These are phyloP conservation scores for Citrus glauca DNA, from an alignment of 345 rosid genomes.

Conservation along the genomic window DNA sequence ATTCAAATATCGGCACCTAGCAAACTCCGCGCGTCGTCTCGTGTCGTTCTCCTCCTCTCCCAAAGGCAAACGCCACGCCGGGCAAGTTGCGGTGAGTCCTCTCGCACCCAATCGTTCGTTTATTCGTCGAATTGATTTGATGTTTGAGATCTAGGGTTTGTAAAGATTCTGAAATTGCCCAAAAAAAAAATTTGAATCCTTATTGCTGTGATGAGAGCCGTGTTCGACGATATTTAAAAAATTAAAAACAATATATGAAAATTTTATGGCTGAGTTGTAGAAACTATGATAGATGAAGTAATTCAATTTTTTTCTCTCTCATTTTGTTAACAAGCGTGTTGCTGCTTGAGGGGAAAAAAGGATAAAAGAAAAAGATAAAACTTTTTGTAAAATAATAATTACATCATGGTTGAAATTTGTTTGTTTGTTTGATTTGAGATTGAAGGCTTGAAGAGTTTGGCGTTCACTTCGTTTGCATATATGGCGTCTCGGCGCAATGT, in stretches of 20 bases:
- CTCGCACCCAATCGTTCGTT: background rate
- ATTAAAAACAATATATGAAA: background rate
- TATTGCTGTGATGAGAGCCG: background rate
- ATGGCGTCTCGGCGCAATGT: slow-evolving; percentile 65
- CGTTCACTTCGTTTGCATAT: background rate
- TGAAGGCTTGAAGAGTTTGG: background rate
- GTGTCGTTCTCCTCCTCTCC: background rate
- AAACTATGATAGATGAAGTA: background rate
- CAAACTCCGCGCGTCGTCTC: background rate
- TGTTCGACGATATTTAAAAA: background rate
- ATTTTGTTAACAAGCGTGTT: background rate
- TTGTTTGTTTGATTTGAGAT: background rate
- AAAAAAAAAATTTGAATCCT: background rate
- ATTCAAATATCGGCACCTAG: background rate
- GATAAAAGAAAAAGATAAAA: no score
- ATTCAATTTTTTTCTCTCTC: background rate
- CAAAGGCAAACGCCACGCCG: background rate
- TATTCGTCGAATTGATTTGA: background rate
- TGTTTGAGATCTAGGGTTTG: background rate
- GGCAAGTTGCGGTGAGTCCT: background rate
- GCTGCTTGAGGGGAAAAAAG: background rate
- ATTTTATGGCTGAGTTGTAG: background rate
- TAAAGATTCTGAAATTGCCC: background rate
- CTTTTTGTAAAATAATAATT: no score
- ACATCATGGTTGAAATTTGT: background rate